phyloP scores from a whole-genome alignment of 257 asterid genomes.

The Linderniella brevidens region DNA sequence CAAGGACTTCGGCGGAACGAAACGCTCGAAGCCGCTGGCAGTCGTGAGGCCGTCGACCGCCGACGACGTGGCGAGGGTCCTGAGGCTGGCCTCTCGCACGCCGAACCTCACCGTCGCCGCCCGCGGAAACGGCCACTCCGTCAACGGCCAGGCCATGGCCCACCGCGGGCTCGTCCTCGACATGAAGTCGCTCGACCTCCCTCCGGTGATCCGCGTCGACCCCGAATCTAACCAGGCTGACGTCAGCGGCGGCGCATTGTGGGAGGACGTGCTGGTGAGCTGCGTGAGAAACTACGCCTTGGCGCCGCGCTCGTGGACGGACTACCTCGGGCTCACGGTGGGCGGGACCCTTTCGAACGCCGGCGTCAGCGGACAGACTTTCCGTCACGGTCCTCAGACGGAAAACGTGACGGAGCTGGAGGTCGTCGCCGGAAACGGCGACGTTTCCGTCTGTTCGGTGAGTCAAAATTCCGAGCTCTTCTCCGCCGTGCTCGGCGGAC shows the following conservation, averaged over 20 bases:
- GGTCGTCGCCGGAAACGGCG: conserved; percentile 90
- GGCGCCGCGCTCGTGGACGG: conserved; percentile 91
- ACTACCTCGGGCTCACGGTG: conserved; percentile 67
- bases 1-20: conserved; percentile 68
- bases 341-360: conserved; percentile 94
- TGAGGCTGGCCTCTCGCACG: conserved; percentile 30
- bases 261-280: conserved; percentile 61
- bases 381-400: conserved; percentile 63
- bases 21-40: conserved; percentile 41
- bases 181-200: conserved; percentile 30
- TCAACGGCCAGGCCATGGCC: conserved; percentile 95
- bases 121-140: conserved; percentile 91
- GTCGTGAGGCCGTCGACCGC: conserved; percentile 31
- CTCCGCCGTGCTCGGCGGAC: conserved; percentile 73
- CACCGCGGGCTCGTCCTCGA: conserved; percentile 55
- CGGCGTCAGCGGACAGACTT: conserved; percentile 87
- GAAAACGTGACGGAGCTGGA: conserved; percentile 79
- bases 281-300: conserved; percentile 42
- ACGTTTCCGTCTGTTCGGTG: conserved; percentile 38
- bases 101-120: conserved; percentile 73
- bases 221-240: conserved; percentile 22
- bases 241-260: conserved; percentile 87
- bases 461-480: conserved; percentile 43
- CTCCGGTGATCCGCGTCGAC: conserved; percentile 19
- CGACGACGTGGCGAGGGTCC: conserved; percentile 47